Conservation (phyloP, 192 early-diverging fungal species). For the Obelidium mucronatum region DNA sequence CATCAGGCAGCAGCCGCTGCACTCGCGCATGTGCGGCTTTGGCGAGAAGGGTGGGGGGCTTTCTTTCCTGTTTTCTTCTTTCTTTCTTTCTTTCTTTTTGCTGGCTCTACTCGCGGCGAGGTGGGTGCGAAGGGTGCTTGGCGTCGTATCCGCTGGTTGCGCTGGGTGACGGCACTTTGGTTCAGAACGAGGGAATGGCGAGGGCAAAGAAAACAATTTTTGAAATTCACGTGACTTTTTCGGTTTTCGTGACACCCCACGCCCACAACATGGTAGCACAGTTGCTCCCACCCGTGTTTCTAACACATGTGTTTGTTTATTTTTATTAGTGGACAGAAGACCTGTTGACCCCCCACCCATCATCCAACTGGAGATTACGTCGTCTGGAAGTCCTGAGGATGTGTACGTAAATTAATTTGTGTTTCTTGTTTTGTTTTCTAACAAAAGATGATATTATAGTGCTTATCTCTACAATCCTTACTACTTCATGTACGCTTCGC, state of each 20-base stretch:
- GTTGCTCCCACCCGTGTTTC: background rate
- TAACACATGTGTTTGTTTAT: background rate
- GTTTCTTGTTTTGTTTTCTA: background rate
- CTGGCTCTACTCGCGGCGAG: too few species aligned
- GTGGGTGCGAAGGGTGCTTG: too few species aligned
- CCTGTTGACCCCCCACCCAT: constrained; percentile 86
- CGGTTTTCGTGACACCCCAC: constrained; percentile 5
- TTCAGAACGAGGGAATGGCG: too few species aligned
- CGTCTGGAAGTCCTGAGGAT: constrained; percentile 19
- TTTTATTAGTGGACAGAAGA: constrained; percentile 68
- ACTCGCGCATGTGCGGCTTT: constrained; percentile 91
- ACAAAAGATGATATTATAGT: constrained; percentile 17
- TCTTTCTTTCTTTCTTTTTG: constrained; percentile 16
- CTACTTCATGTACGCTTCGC: constrained; percentile 96
- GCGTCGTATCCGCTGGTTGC: too few species aligned
- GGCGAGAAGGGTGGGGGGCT: constrained; percentile 87
- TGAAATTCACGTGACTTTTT: background rate
- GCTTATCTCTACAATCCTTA: constrained; percentile 77
- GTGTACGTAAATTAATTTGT: background rate
- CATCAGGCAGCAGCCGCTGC: constrained; percentile 86
- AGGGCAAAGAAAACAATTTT: background rate
- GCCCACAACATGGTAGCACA: background rate
- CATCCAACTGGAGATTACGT: constrained; percentile 51
- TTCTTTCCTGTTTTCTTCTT: too few species aligned
- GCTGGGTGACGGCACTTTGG: too few species aligned